Conservation (phyloP, 331 rosid species). For the Erythrophleum ivorense region DNA sequence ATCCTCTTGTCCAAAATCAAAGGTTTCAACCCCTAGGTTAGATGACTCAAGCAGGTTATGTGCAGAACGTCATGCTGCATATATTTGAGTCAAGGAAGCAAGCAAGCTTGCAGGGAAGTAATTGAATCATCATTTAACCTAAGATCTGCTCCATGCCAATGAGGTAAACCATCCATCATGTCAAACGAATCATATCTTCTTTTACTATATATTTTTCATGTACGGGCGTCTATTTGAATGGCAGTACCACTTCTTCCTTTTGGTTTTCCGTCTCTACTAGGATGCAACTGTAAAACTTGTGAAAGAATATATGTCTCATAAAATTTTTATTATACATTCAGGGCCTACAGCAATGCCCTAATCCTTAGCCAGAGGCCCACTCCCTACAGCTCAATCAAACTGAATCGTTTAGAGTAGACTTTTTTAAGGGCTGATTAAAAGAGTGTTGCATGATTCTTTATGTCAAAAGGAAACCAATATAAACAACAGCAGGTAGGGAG, state of each 20-base stretch:
- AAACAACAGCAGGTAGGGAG: not conserved
- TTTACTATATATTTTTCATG: not conserved
- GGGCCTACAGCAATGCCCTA: not conserved
- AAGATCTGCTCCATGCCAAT: not conserved
- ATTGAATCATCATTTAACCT: not conserved
- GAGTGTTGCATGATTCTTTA: not conserved
- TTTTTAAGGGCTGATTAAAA: conserved; percentile 3
- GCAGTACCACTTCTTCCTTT: not conserved
- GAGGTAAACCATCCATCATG: not conserved
- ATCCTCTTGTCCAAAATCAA: too few species aligned
- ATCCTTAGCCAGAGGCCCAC: not conserved
- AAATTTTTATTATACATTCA: not conserved
- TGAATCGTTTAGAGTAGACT: not conserved
- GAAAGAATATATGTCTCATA: not conserved
- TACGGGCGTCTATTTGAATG: not conserved
- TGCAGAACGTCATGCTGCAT: not conserved
- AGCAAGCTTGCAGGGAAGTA: not conserved
- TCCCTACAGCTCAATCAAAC: conserved; percentile 5
- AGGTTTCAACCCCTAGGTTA: not conserved
- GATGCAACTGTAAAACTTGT: not conserved
- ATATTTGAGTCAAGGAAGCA: conserved; percentile 1
- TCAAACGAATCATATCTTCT: not conserved
- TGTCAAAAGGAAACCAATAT: not conserved
- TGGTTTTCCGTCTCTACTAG: not conserved
- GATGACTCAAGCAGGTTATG: conserved; percentile 4